Evolutionary conservation across 495 filamentous ascomycete species (phyloP), one percentile per base, ranked within the genome.

Genomic region (Aspergillus haitiensis): DNA sequence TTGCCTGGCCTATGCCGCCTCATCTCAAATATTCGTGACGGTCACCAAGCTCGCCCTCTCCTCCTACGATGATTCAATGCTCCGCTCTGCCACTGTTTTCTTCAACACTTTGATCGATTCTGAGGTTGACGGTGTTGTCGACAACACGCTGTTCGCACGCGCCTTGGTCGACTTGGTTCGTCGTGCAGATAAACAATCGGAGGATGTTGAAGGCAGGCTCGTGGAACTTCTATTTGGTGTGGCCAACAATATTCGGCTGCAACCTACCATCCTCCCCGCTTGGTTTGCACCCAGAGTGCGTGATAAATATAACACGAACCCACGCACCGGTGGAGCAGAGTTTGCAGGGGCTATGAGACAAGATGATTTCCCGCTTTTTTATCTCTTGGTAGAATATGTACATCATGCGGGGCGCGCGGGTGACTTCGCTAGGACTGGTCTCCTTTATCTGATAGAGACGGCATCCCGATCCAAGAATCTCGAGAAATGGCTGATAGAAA

Each of bases 401-500:
- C 92, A 99, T 67, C 88, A 93, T 59, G 92, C 96, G 57, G 92
- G 93, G 47, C 85, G 90, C 35, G 86, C 93, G 16, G 94, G 94
- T 21, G 94, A 99, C 71, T 99, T 99, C 76, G 93, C 95, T n/a
- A 82, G 94, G 51, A 99, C 93, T 0, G 94, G 94, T 0, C 73
- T 99, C 51, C 82, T 99, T 7, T 98, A 99, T 70, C 87, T 99
- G 58, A 95, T 98, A 62, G 94, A 98, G 72, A 89, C 91, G 3
- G 91, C 93, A 2, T 93, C 91, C 2, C 86, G 85, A 54, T 95
- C 91, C 0, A 81, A 86, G 35, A 80, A 84, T 42, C 71, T 99
- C 50, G 95, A 98, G 73, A 88, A 89, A 65, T 99, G 94, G 94
- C 86, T 99, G 49, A 91, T 98, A 48, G 91, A 96, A 67, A 97